Evolutionary conservation across 345 rosid species (phyloP).

Genomic region (Populus deltoides): DNA sequence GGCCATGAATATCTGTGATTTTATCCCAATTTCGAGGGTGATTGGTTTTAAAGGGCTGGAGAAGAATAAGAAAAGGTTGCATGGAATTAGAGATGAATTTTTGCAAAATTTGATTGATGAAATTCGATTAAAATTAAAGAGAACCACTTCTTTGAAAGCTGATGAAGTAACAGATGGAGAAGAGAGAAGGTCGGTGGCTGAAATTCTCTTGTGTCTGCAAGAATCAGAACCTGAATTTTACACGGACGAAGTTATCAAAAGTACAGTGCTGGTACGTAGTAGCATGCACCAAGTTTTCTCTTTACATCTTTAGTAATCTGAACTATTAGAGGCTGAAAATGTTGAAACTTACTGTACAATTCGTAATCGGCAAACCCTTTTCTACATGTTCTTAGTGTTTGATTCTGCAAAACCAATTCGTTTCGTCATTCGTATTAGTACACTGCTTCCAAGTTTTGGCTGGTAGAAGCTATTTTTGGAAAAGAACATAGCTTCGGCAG

Average conservation of each 20-base stretch:
- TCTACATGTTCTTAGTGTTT: not conserved
- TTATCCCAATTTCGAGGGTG: conserved; percentile 6
- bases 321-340: not conserved
- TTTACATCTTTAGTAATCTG: not conserved
- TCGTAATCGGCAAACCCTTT: not conserved
- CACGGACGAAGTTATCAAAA: conserved; percentile 19
- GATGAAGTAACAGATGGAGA: not conserved
- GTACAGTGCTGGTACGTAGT: conserved; percentile 14
- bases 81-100: conserved; percentile 9
- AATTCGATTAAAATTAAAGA: not conserved
- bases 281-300: not conserved
- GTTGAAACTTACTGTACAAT: too few species aligned
- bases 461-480: not conserved
- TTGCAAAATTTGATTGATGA: conserved; percentile 10
- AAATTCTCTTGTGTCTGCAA: conserved; percentile 8
- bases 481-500: not conserved
- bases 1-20: conserved; percentile 5
- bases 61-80: not conserved
- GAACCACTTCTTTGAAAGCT: not conserved
- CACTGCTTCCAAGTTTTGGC: not conserved
- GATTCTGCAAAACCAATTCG: not conserved
- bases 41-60: conserved; percentile 7
- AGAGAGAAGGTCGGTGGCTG: not conserved
- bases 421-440: not conserved
- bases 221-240: conserved; percentile 14